Conservation (phyloP, 768 basidiomycete species). For the Cystobasidium onofrii region DNA sequence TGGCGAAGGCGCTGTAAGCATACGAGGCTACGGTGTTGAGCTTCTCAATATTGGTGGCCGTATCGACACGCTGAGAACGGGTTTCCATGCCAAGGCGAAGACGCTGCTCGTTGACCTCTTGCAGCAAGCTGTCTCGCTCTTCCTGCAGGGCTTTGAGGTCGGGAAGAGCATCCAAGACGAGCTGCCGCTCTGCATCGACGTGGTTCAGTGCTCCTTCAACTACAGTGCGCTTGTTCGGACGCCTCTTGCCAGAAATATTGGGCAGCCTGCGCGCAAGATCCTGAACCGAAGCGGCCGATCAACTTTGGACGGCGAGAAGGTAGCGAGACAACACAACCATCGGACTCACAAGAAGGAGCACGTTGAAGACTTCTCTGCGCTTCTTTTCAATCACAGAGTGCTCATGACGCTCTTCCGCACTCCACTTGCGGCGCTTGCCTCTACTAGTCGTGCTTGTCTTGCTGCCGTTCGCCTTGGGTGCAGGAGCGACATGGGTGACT, state of each 20-base stretch:
- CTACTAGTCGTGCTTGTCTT: neutral
- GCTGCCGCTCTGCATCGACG: neutral
- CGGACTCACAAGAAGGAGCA: neutral
- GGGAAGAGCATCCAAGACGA: constrained; percentile 10
- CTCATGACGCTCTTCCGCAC: constrained; percentile 9
- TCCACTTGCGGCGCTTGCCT: neutral
- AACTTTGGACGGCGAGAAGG: neutral
- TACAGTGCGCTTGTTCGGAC: neutral
- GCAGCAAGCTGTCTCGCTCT: constrained; percentile 6
- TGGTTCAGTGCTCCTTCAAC: neutral
- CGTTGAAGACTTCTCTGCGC: constrained; percentile 17
- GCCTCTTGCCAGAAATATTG: neutral
- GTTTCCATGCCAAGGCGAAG: neutral
- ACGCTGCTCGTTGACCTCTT: constrained; percentile 8
- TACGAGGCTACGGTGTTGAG: neutral
- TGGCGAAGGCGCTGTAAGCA: neutral
- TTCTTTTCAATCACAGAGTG: constrained; percentile 18
- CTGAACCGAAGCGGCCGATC: neutral
- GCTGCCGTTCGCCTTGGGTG: neutral
- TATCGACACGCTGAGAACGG: neutral
- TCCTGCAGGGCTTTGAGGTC: neutral
- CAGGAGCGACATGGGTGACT: neutral
- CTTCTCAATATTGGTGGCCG: neutral
- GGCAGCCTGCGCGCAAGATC: constrained; percentile 19
- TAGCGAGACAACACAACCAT: neutral